These are phyloP conservation scores for Epichloe amarillans DNA, from an alignment of 2,329 filamentous ascomycete species.

Conservation along the genomic window DNA sequence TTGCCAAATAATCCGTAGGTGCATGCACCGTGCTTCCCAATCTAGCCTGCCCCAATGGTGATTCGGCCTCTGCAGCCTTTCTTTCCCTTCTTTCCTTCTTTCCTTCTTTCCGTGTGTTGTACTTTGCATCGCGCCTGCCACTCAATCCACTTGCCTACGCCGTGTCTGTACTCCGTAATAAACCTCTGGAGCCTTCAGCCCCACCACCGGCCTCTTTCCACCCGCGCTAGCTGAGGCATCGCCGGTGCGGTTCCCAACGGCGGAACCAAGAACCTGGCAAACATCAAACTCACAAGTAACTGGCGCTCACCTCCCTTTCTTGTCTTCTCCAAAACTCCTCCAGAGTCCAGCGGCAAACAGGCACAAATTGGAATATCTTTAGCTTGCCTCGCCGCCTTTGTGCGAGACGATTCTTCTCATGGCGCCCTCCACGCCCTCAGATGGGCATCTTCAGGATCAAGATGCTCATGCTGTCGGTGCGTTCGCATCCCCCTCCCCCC, in stretches of 20 bases:
- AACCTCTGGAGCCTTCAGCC: not conserved
- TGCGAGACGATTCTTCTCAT: not conserved
- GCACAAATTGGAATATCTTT: not conserved
- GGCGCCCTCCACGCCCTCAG: constrained; percentile 7
- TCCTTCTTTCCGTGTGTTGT: too few species aligned
- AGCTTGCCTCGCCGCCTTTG: not conserved
- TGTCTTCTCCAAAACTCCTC: not conserved
- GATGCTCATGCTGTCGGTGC: constrained; percentile 5
- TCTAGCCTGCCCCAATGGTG: too few species aligned
- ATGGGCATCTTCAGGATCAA: constrained; percentile 6
- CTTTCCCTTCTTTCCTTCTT: too few species aligned
- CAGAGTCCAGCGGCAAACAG: not conserved
- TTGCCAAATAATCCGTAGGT: too few species aligned
- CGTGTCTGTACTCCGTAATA: not conserved
- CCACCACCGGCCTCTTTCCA: constrained; percentile 3
- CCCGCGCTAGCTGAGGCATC: constrained; percentile 2
- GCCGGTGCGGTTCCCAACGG: not conserved
- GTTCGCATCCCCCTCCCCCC: constrained; percentile 3
- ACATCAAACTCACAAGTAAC: not conserved
- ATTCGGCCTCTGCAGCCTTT: too few species aligned
- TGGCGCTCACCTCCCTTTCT: not conserved
- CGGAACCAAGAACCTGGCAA: not conserved
- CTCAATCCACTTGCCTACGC: too few species aligned
- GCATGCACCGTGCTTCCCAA: too few species aligned
- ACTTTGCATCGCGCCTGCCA: not conserved